A percentile compares a stretch with the other conserved stretches of the same genome.
phyloP scores from a whole-genome alignment of 2,329 filamentous ascomycete species.

The Alternaria triticimaculans region DNA sequence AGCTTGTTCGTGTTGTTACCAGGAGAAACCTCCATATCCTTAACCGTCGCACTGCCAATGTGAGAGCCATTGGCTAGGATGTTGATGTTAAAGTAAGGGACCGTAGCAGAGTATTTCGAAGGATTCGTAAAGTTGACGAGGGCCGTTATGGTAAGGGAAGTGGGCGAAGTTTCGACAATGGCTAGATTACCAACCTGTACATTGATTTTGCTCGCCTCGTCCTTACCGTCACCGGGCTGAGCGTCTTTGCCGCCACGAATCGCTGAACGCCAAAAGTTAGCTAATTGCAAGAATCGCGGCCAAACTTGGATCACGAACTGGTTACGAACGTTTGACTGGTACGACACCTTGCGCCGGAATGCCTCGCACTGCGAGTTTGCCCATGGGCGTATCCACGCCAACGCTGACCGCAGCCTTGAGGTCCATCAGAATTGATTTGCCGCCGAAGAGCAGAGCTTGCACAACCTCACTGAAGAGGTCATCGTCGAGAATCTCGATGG shows the following conservation, averaged over 20 bases:
- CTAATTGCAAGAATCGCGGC: constrained; percentile 21
- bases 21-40: constrained; percentile 66
- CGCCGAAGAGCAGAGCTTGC: constrained; percentile 79
- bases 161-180: constrained; percentile 74
- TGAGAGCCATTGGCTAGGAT: constrained; percentile 75
- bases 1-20: constrained; percentile 76
- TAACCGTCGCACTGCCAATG: constrained; percentile 75
- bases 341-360: constrained; percentile 85
- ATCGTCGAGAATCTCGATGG: constrained; percentile 80
- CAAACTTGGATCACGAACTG: constrained; percentile 52
- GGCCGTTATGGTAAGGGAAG: constrained; percentile 74
- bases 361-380: constrained; percentile 78
- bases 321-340: constrained; percentile 90
- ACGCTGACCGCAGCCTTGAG: constrained; percentile 84
- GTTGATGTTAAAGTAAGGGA: constrained; percentile 83
- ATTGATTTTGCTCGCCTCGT: constrained; percentile 59
- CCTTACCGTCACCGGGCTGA: constrained; percentile 32
- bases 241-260: constrained; percentile 57
- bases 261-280: constrained; percentile 45
- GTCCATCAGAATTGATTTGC: constrained; percentile 70
- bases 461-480: constrained; percentile 81
- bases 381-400: constrained; percentile 80
- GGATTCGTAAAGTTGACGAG: constrained; percentile 87
- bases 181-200: constrained; percentile 75
- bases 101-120: constrained; percentile 78